A percentile compares a stretch with the other conserved stretches of the same genome.
phyloP scores from a whole-genome alignment of 305 asterid genomes.

The Withania somnifera region DNA sequence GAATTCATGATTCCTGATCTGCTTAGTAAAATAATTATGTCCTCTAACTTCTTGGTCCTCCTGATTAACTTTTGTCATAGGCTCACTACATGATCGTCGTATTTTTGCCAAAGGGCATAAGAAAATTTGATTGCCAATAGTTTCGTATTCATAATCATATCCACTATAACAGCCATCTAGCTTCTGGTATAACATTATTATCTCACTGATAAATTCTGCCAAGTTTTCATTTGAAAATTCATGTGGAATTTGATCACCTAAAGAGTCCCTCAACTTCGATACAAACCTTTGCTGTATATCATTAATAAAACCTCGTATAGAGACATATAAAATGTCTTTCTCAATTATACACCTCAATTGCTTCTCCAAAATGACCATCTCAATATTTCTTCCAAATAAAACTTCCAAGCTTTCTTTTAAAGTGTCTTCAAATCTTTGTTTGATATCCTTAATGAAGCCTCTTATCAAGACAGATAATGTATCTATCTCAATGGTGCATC shows the following conservation, averaged over 20 bases:
- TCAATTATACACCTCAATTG: slow-evolving; percentile 50
- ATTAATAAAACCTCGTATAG: slow-evolving; percentile 30
- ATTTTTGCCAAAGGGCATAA: not conserved
- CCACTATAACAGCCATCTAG: slow-evolving; percentile 19
- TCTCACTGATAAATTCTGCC: slow-evolving; percentile 23
- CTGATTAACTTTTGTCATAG: slow-evolving; percentile 16
- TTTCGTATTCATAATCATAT: slow-evolving; percentile 6
- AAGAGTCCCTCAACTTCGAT: slow-evolving; percentile 12
- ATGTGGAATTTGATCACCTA: slow-evolving; percentile 6
- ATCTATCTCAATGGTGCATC: slow-evolving; percentile 46
- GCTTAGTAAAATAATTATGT: slow-evolving; percentile 24
- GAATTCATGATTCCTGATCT: slow-evolving; percentile 37
- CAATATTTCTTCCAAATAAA: slow-evolving; percentile 41
- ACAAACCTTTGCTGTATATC: slow-evolving; percentile 27
- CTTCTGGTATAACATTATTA: slow-evolving; percentile 20
- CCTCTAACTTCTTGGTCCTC: slow-evolving; percentile 14
- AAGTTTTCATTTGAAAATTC: slow-evolving; percentile 8
- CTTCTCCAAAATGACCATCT: slow-evolving; percentile 45
- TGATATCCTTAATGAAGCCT: slow-evolving; percentile 36
- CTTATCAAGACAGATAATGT: slow-evolving; percentile 24
- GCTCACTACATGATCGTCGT: slow-evolving; percentile 31
- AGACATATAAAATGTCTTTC: slow-evolving; percentile 33
- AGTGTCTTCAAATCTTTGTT: slow-evolving; percentile 12
- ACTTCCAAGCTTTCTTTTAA: slow-evolving; percentile 48
- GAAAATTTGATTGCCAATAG: not conserved